phyloP scores from a whole-genome alignment of 371 early-diverging fungal species.

The Smittium culicis region DNA sequence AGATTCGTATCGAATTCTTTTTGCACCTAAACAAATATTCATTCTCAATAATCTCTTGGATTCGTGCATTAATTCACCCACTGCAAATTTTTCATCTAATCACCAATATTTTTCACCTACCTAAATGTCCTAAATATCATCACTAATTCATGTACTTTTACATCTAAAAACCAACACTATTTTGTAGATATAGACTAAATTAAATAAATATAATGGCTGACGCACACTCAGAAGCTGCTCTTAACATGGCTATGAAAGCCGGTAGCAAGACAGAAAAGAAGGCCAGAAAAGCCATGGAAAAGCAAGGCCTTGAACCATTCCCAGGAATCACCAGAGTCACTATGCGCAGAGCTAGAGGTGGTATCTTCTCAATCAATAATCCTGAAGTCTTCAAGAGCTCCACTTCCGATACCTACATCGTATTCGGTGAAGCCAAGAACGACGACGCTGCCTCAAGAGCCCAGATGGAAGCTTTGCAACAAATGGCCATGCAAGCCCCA shows the following conservation, averaged over 20 bases:
- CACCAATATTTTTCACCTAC: too few species aligned
- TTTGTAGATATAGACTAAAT: too few species aligned
- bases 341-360: constrained; percentile 68
- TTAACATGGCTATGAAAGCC: background rate
- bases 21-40: too few species aligned
- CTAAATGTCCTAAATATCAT: too few species aligned
- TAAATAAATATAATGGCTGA: background rate
- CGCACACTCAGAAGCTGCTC: background rate
- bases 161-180: too few species aligned
- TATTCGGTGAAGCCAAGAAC: constrained; percentile 87
- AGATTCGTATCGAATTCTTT: too few species aligned
- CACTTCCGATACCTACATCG: constrained; percentile 84
- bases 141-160: too few species aligned
- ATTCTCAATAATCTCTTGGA: too few species aligned
- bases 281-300: constrained; percentile 88
- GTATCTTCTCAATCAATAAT: constrained; percentile 70
- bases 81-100: too few species aligned
- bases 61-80: too few species aligned
- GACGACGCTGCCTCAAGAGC: constrained; percentile 59
- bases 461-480: constrained; percentile 37
- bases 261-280: constrained; percentile 61
- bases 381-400: constrained; percentile 89
- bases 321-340: constrained; percentile 81
- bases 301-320: constrained; percentile 81
- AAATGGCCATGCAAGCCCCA: constrained; percentile 37